phyloP scores from a whole-genome alignment of 2,329 filamentous ascomycete genomes.

The Fusarium sambucinum region DNA sequence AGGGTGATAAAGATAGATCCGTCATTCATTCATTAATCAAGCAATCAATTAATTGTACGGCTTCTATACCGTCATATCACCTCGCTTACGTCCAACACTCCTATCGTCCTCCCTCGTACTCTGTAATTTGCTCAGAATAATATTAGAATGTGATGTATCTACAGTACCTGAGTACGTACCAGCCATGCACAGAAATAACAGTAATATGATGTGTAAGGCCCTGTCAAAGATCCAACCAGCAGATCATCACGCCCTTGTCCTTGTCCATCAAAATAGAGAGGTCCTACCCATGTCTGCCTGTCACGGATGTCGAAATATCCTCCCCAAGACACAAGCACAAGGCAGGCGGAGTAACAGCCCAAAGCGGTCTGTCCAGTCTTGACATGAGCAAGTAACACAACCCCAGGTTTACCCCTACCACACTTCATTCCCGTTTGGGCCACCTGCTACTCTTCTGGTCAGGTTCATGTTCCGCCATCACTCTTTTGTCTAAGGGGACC shows the following conservation, averaged over 20 bases:
- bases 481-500: slow-evolving; percentile 25
- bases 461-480: slow-evolving; percentile 23
- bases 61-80: slow-evolving; percentile 3
- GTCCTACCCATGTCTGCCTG: not conserved
- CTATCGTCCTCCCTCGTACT: slow-evolving; percentile 7
- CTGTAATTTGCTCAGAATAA: slow-evolving; percentile 5
- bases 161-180: slow-evolving; percentile 1
- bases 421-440: slow-evolving; percentile 13
- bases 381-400: slow-evolving; percentile 32
- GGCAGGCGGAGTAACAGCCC: slow-evolving; percentile 41
- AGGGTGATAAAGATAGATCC: not conserved
- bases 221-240: slow-evolving; percentile 26
- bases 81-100: slow-evolving; percentile 1
- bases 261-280: slow-evolving; percentile 11
- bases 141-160: slow-evolving; percentile 13
- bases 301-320: not conserved
- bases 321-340: slow-evolving; percentile 11
- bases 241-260: slow-evolving; percentile 36
- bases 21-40: not conserved
- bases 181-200: not conserved
- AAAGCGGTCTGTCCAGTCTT: slow-evolving; percentile 38
- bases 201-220: not conserved
- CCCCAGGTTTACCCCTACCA: slow-evolving; percentile 42
- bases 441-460: slow-evolving; percentile 10
- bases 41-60: not conserved